phyloP scores from a whole-genome alignment of 495 filamentous ascomycete genomes.

The Aspergillus bertholletiae region DNA sequence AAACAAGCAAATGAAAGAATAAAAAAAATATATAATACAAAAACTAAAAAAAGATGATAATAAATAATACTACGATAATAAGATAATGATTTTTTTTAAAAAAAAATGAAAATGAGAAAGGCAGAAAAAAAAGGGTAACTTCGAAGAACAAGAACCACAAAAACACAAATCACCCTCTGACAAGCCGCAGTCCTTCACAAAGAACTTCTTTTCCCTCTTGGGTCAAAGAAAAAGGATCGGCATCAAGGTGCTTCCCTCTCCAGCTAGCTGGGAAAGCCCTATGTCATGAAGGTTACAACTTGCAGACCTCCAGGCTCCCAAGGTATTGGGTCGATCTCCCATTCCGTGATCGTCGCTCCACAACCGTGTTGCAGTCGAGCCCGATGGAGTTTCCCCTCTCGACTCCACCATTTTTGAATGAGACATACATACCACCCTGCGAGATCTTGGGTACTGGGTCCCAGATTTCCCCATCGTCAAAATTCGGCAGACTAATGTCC shows the following conservation, averaged over 20 bases:
- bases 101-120: background rate
- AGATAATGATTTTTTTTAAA: too few species aligned
- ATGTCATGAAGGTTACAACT: conserved; percentile 19
- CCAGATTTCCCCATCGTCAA: background rate
- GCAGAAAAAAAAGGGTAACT: background rate
- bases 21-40: conserved; percentile 15
- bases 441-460: background rate
- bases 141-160: conserved; percentile 1
- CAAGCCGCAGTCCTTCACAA: background rate
- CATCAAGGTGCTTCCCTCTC: background rate
- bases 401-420: background rate
- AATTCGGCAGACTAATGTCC: background rate
- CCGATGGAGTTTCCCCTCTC: background rate
- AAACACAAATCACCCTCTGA: background rate
- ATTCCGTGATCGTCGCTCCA: background rate
- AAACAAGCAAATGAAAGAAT: conserved; percentile 1
- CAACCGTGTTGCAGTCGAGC: background rate
- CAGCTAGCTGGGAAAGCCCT: background rate
- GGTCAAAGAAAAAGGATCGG: background rate
- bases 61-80: too few species aligned
- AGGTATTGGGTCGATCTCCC: conserved; percentile 4
- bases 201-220: background rate
- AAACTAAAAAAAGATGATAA: too few species aligned
- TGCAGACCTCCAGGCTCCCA: background rate
- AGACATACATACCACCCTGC: background rate